Evolutionary conservation across 768 basidiomycete genomes (phyloP), one percentile per base, ranked within the genome.

Genomic region (Mycena alexandri): DNA sequence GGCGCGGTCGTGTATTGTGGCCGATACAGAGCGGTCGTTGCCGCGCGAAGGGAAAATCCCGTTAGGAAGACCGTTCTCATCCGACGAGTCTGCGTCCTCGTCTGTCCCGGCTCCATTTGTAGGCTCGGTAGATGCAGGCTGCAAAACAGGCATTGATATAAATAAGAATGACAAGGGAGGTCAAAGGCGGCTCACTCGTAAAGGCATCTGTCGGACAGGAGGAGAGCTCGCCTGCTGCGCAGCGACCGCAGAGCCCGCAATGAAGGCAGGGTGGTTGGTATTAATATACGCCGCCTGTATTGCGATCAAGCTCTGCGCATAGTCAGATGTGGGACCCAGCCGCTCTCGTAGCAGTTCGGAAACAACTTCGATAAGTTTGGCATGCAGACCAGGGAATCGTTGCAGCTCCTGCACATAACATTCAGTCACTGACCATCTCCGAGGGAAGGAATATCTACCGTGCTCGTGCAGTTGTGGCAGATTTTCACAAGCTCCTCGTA

Each of bases 241-340:
- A 65, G 88, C 87, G 12, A 83, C 76, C 47, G 92, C 87, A 41
- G 93, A 93, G 12, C 93, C 92, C 21, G 91, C 84, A 63, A 96
- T 90, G 79, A 98, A 99, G 36, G 93, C 88, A 8, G 98, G 98
- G 77, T 99, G 98, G 78, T 99, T 99, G 63, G 96, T 99, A 78
- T 99, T 99, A 85, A 99, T 99, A 77, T 99, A 99, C 13, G 98
- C 96, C 1, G 95, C 95, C 79, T 99, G 98, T 54, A 99, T 99
- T 73, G 92, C 89, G 73, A 99, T 98, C 73, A 99, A 84, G 75
- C 94, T 96, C 72, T 95, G 93, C 0, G 96, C 92, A 78, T 99
- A 99, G n/a, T 96, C 93, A 2, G 94, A 95, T 0, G 98, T 98
- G 1, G 98, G 98, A 1, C 96, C 96, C 16, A 99, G 86, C 9